Evolutionary conservation across 495 filamentous ascomycete genomes (phyloP), one percentile per base, ranked within the genome.

Genomic region (Aspergillus kassunensis): DNA sequence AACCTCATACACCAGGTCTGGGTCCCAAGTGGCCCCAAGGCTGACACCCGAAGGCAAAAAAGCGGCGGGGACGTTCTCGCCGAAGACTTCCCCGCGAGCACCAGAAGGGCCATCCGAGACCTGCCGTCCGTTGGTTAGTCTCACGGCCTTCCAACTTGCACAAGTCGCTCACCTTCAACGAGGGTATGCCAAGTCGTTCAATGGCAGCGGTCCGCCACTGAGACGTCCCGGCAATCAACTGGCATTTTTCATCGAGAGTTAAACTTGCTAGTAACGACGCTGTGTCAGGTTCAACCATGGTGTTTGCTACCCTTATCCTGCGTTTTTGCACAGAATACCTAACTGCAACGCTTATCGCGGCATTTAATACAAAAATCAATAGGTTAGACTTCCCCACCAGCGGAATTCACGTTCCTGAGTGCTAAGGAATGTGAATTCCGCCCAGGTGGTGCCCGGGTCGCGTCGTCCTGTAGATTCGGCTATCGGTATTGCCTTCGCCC

Each of bases 191-290:
- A 2, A 51, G 48, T n/a, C 48, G 48, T 6, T 51, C 24, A 13
- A 51, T 43, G 1, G 23, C 9, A 4, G 48, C 37, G 16, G 48
- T 51, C 6, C 24, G 21, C 48, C 48, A 51, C 2, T 15, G 12
- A 1, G 19, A 25, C n/a, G 25, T 10, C 6, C 48, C 48, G 10
- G 48, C 48, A 7, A 51, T 13, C 34, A 51, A 20, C 0, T 23
- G 12, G 6, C 23, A 10, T n/a, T 51, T 51, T 25, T 51, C 48
- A 2, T 51, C 48, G 16, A 51, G 48, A 6, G 48, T 42, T n/a
- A 50, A 12, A 34, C 31, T 34, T 12, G 31, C 4, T 11, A 34
- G 31, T 12, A 34, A 12, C 4, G 31, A 5, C 4, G 31, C n/a
- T 15, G n/a, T 34, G 13, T 30, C 29, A 6, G 29, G 12, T 30